Conservation (phyloP, 352 stramenopile genomes). For the Phytophthora ramorum region DNA sequence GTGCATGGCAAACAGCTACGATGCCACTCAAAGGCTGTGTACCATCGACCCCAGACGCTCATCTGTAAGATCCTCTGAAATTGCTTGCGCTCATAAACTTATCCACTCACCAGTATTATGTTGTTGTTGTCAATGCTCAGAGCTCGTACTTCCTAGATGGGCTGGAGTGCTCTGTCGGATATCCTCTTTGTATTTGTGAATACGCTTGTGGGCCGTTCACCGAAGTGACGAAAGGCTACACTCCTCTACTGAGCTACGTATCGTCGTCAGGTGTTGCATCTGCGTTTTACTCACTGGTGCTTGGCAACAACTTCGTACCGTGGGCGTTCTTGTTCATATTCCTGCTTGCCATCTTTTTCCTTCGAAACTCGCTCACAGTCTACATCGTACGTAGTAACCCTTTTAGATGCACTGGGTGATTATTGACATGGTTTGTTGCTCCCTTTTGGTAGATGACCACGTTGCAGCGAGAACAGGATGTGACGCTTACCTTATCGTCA, state of each 20-base stretch:
- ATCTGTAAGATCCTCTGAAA: conserved; percentile 34
- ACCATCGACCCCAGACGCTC: conserved; percentile 35
- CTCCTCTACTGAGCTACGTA: conserved; percentile 41
- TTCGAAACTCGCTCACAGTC: conserved; percentile 65
- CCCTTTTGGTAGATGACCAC: conserved; percentile 41
- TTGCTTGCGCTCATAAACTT: neutral
- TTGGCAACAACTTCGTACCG: conserved; percentile 45
- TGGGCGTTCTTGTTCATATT: conserved; percentile 49
- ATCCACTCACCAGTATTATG: neutral
- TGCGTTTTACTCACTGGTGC: conserved; percentile 39
- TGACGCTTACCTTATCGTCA: conserved; percentile 56
- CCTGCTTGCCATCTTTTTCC: conserved; percentile 51
- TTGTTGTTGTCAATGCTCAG: conserved; percentile 26
- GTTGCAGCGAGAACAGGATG: conserved; percentile 54
- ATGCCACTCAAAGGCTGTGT: conserved; percentile 40
- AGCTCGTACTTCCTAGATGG: conserved; percentile 53
- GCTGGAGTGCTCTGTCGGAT: conserved; percentile 49
- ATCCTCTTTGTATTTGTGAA: conserved; percentile 68
- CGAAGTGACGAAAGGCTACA: conserved; percentile 47
- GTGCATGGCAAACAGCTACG: conserved; percentile 43
- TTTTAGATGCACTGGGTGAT: neutral
- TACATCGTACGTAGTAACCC: conserved; percentile 36
- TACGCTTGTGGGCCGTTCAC: conserved; percentile 71
- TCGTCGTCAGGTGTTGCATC: conserved; percentile 39
- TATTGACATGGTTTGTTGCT: neutral